Evolutionary conservation across 148 eudicot species (phyloP).

Genomic region (Rhododendron molle): DNA sequence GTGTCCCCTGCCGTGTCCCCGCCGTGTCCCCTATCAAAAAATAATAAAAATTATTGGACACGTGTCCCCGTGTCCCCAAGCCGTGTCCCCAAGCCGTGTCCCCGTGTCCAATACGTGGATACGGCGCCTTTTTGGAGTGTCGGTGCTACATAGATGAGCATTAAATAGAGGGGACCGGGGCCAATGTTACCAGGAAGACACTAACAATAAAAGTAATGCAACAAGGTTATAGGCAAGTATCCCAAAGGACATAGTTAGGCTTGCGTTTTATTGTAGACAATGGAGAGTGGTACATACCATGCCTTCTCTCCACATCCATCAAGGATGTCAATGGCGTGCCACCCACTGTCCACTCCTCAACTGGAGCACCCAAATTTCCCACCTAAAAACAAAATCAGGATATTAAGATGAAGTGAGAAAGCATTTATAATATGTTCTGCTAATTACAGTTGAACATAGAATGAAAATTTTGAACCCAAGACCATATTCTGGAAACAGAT

Average conservation of each 20-base stretch:
- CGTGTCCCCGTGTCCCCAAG: too few relatives aligned
- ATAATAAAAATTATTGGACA: too few relatives aligned
- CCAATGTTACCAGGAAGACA: background rate
- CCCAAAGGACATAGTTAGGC: background rate
- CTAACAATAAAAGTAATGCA: background rate
- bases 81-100: too few relatives aligned
- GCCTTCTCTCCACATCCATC: slow-evolving; percentile 17
- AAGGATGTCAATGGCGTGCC: slow-evolving; percentile 16
- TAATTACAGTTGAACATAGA: background rate
- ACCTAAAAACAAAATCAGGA: slow-evolving; percentile 1
- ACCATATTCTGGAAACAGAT: background rate
- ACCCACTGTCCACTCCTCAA: slow-evolving; percentile 17
- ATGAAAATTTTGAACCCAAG: background rate
- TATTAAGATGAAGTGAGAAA: background rate
- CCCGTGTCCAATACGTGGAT: too few relatives aligned
- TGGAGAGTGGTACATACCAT: slow-evolving; percentile 3
- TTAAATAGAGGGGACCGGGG: background rate
- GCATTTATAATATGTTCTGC: background rate
- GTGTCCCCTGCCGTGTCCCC: too few relatives aligned
- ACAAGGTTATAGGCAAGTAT: background rate
- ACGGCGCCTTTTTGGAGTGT: too few relatives aligned
- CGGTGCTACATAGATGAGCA: too few relatives aligned
- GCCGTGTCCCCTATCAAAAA: too few relatives aligned
- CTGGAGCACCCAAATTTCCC: slow-evolving; percentile 12
- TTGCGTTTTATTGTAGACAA: background rate